Percentiles rank a stretch among this genome's conserved stretches.
phyloP scores from a whole-genome alignment of 1,139 yeast species.

The Sugiyamaella neomexicana region DNA sequence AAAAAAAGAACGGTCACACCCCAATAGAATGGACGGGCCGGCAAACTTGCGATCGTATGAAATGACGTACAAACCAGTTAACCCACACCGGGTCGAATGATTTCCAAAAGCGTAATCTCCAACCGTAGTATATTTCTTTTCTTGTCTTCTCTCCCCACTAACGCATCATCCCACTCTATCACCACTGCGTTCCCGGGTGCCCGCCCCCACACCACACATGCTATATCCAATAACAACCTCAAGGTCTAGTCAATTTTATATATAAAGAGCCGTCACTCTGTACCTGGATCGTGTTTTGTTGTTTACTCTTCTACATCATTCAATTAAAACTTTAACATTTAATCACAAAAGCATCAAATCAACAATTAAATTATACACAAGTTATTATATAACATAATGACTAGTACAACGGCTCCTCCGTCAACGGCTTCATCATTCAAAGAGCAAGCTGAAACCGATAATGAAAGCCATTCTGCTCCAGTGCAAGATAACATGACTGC shows the following conservation, averaged over 20 bases:
- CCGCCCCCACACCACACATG: background rate
- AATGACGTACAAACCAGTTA: background rate
- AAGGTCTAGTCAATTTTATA: background rate
- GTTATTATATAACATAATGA: background rate
- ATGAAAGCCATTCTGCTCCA: background rate
- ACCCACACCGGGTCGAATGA: background rate
- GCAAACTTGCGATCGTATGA: background rate
- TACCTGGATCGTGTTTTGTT: background rate
- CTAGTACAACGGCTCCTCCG: background rate
- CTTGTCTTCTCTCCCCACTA: background rate
- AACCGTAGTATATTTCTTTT: background rate
- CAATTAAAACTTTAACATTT: background rate
- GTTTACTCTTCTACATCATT: background rate
- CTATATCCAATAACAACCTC: too few species aligned
- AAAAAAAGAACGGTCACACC: background rate
- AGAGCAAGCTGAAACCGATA: background rate
- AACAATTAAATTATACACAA: background rate
- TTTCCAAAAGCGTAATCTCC: background rate
- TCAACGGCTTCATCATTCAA: background rate
- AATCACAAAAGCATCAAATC: background rate
- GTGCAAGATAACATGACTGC: background rate
- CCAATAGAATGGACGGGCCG: background rate
- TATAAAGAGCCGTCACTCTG: background rate
- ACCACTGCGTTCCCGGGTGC: background rate
- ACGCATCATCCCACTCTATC: background rate